phyloP scores from a whole-genome alignment of 1,139 yeast genomes.

The Zygosaccharomyces pseudobailii region DNA sequence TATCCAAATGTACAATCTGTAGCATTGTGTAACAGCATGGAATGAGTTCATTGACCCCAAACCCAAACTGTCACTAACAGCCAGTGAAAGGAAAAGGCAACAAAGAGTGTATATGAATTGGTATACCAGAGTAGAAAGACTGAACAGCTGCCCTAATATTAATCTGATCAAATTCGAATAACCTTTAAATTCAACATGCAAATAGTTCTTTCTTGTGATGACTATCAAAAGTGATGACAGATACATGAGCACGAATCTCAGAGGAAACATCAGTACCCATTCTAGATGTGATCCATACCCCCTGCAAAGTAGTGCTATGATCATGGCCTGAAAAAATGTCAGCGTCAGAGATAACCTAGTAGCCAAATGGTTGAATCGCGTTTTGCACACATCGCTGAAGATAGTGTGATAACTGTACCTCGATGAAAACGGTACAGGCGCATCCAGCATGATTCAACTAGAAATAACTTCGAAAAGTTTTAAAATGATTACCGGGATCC shows the following conservation, averaged over 20 bases:
- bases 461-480: neutral
- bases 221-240: constrained; percentile 41
- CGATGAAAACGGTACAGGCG: constrained; percentile 22
- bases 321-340: constrained; percentile 31
- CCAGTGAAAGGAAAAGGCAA: constrained; percentile 39
- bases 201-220: constrained; percentile 44
- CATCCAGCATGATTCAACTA: constrained; percentile 11
- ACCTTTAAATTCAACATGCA: constrained; percentile 49
- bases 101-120: constrained; percentile 37
- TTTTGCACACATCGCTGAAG: constrained; percentile 38
- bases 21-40: constrained; percentile 20
- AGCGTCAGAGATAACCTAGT: constrained; percentile 36
- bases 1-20: constrained; percentile 25
- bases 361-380: constrained; percentile 38
- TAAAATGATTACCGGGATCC: neutral
- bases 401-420: constrained; percentile 37
- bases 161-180: constrained; percentile 49
- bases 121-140: constrained; percentile 38
- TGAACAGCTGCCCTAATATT: constrained; percentile 43
- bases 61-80: constrained; percentile 32
- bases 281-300: constrained; percentile 18
- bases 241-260: constrained; percentile 35
- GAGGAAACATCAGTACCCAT: constrained; percentile 29
- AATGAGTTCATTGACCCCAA: constrained; percentile 4
- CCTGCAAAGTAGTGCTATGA: constrained; percentile 28